Base-by-base conservation (phyloP, 1,139 yeast genomes). In the Yamadazyma friedrichii region DNA sequence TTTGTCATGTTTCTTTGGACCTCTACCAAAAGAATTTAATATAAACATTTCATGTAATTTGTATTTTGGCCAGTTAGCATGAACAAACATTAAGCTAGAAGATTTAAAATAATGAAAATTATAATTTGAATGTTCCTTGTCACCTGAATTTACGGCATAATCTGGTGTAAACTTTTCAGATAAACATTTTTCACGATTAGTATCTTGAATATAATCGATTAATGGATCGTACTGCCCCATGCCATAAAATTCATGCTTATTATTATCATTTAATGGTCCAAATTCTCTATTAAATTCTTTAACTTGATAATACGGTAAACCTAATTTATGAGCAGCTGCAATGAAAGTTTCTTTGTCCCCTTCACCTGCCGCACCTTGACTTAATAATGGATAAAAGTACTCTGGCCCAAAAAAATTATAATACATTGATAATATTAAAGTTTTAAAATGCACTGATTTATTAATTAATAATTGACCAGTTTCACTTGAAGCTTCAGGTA, bases 401-500 rank as follows among this genome's bases (percentile, higher is more conserved):
- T 66, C 63, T 29, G 81, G 81, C 2, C 53, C 53, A 57, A 68
- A 70, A 38, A 63, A 61, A 50, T 80, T 80, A 56, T 81, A 81
- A 53, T 79, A 81, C 42, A 78, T 60, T 1, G 84, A 71, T 27
- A 80, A 61, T 29, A 80, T 49, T 37, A 81, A 58, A 0, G 84
- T 70, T 43, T 62, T 65, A 41, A 75, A 63, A 56, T 81, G 86
- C 2, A 63, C 58, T 22, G 55, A 60, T 50, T 80, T 81, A 53
- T 80, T 71, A 34, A 81, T 68, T 31, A 81, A 55, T 36, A 80
- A 43, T 41, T 78, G 81, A 22, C 86, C 86, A 6, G 84, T 75
- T 58, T 81, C 86, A 24, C 81, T 68, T 13, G 83, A 67, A 38
- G 82, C 74, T 49, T 80, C 84, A 2, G 84, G 81, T 12, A 81